These are phyloP conservation scores for Collybia nuda DNA, from an alignment of 768 basidiomycete species.

Conservation along the genomic window DNA sequence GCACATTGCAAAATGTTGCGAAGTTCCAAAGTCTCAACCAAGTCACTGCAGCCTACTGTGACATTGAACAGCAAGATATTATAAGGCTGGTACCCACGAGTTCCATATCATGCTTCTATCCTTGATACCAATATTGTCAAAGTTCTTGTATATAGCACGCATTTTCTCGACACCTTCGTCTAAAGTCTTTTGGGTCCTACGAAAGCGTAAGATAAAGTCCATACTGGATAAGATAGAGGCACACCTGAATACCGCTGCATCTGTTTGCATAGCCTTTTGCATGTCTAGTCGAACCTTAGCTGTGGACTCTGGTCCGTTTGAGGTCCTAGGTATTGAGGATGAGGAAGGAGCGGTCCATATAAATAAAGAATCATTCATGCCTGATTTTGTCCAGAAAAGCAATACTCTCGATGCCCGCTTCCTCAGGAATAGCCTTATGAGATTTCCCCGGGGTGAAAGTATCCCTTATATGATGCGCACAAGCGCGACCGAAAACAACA, in stretches of 20 bases:
- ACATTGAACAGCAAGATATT: constrained; percentile 1
- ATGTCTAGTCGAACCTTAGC: constrained; percentile 90
- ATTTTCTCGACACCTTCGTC: constrained; percentile 94
- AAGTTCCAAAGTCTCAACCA: constrained; percentile 95
- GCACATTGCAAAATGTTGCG: constrained; percentile 95
- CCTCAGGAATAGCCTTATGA: constrained; percentile 84
- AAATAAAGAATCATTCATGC: constrained; percentile 23
- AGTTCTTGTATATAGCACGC: constrained; percentile 83
- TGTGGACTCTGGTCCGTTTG: constrained; percentile 82
- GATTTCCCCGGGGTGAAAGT: constrained; percentile 87
- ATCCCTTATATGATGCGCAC: constrained; percentile 95
- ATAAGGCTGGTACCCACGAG: constrained; percentile 59
- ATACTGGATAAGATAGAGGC: not conserved
- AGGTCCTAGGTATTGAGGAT: constrained; percentile 43
- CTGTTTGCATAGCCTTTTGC: constrained; percentile 99
- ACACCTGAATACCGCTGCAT: constrained; percentile 95
- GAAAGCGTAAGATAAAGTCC: constrained; percentile 1
- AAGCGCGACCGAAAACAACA: constrained; percentile 99
- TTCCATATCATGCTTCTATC: constrained; percentile 99
- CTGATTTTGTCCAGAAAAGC: constrained; percentile 89
- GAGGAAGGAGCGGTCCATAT: not conserved
- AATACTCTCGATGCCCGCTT: constrained; percentile 82
- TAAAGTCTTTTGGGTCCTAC: constrained; percentile 81
- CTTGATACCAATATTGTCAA: constrained; percentile 91
- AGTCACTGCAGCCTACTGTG: constrained; percentile 58